Conservation (phyloP, 495 filamentous ascomycete genomes). For the Parathielavia appendiculata region DNA sequence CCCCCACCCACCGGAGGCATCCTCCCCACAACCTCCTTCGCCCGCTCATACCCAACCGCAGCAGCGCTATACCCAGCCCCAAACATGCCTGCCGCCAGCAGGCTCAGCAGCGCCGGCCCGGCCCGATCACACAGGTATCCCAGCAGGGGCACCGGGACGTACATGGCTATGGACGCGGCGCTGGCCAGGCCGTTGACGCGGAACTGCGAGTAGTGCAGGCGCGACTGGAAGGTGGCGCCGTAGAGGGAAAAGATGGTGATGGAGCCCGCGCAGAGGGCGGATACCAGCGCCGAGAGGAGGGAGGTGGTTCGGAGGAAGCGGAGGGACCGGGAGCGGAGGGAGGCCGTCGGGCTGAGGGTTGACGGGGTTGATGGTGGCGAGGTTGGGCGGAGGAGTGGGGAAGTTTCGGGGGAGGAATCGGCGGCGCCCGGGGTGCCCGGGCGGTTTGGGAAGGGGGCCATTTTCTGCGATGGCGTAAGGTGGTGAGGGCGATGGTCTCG, state of each 20-base stretch:
- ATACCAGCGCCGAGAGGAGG: conserved; percentile 39
- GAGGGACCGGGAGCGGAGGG: conserved; percentile 20
- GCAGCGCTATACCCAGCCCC: conserved; percentile 78
- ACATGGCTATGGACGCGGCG: conserved; percentile 77
- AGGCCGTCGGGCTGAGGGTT: conserved; percentile 10
- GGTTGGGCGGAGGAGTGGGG: conserved; percentile 33
- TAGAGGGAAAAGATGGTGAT: conserved; percentile 89
- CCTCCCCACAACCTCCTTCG: conserved; percentile 33
- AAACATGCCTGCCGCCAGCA: conserved; percentile 68
- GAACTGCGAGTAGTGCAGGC: conserved; percentile 79
- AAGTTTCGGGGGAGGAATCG: conserved; percentile 34
- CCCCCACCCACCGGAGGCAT: too few relatives aligned
- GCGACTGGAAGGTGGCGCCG: conserved; percentile 76
- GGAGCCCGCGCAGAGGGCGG: conserved; percentile 70
- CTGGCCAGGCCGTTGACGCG: conserved; percentile 87
- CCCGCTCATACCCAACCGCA: conserved; percentile 67
- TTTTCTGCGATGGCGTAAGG: background rate
- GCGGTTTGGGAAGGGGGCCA: background rate
- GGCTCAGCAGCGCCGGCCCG: conserved; percentile 66
- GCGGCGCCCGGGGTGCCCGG: conserved; percentile 10
- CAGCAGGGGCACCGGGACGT: conserved; percentile 81
- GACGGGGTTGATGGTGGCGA: conserved; percentile 28
- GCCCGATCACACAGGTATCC: conserved; percentile 87
- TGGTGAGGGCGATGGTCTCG: background rate
- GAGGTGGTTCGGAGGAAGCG: conserved; percentile 35